Percentiles rank a stretch among this genome's conserved stretches.
Evolutionary conservation across 2,329 filamentous ascomycete genomes (phyloP).

Genomic region (Neofusicoccum parvum): DNA sequence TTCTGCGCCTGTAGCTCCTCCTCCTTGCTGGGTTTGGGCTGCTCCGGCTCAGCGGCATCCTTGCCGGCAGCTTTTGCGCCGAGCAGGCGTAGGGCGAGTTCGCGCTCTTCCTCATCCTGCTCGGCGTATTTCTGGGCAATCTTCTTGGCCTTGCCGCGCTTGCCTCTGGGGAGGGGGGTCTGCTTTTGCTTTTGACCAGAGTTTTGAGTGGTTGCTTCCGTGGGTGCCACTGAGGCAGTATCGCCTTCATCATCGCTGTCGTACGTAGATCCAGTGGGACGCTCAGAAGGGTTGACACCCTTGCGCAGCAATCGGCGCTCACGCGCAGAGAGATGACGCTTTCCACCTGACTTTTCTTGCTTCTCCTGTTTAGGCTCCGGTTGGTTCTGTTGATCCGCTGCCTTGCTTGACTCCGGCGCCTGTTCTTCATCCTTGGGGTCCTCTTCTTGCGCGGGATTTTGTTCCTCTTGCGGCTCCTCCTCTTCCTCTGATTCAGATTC

Average conservation of each 20-base stretch:
- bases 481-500: slow-evolving; percentile 12
- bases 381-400: slow-evolving; percentile 25
- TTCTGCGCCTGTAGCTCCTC: slow-evolving; percentile 71
- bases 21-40: slow-evolving; percentile 69
- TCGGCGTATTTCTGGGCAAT: slow-evolving; percentile 86
- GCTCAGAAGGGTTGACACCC: slow-evolving; percentile 24
- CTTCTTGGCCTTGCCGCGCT: slow-evolving; percentile 82
- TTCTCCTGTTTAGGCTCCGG: slow-evolving; percentile 29
- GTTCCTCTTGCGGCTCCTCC: neutral
- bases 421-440: slow-evolving; percentile 34
- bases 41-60: slow-evolving; percentile 63
- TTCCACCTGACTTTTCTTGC: slow-evolving; percentile 27
- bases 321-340: slow-evolving; percentile 41
- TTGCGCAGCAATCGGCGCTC: slow-evolving; percentile 43
- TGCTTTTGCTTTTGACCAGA: slow-evolving; percentile 21
- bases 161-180: slow-evolving; percentile 61
- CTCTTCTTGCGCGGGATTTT: neutral
- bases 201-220: slow-evolving; percentile 26
- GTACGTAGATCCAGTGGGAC: slow-evolving; percentile 20
- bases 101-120: slow-evolving; percentile 92
- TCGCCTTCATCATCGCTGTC: slow-evolving; percentile 31
- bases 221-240: slow-evolving; percentile 30
- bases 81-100: slow-evolving; percentile 81
- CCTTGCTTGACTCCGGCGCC: slow-evolving; percentile 14
- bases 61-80: slow-evolving; percentile 71